These are phyloP conservation scores for Helicocarpus griseus DNA, from an alignment of 2,329 filamentous ascomycete genomes.

Conservation along the genomic window DNA sequence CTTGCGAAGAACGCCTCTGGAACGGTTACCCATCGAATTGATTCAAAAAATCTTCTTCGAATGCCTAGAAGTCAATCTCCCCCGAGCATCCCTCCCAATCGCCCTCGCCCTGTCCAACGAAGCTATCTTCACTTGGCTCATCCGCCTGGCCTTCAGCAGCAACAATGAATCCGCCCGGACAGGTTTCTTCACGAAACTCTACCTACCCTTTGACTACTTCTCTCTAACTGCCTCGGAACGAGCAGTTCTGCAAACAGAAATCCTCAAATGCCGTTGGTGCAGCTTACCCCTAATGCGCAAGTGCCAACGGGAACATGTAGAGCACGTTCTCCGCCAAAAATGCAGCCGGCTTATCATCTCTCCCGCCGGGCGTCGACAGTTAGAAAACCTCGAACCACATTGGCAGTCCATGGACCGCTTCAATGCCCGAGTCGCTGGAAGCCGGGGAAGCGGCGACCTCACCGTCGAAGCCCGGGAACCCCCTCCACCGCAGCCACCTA, in stretches of 20 bases:
- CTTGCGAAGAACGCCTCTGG: conserved; percentile 9
- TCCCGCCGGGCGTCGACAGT: conserved; percentile 13
- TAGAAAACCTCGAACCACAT: conserved; percentile 17
- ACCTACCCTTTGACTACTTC: conserved; percentile 29
- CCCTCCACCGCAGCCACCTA: not conserved
- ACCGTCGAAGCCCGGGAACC: conserved; percentile 16
- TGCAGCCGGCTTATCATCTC: conserved; percentile 21
- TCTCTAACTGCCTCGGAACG: conserved; percentile 20
- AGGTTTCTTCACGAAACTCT: conserved; percentile 29
- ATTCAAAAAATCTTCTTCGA: conserved; percentile 43
- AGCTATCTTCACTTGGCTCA: conserved; percentile 34
- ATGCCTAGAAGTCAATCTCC: conserved; percentile 39
- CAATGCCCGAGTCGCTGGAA: conserved; percentile 16
- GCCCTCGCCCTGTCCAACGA: conserved; percentile 30
- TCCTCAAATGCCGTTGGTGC: conserved; percentile 34
- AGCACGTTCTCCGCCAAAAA: conserved; percentile 24
- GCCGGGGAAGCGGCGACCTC: conserved; percentile 24
- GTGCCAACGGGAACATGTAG: conserved; percentile 31
- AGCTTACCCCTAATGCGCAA: conserved; percentile 28
- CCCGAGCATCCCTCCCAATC: conserved; percentile 34
- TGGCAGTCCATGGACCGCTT: conserved; percentile 17
- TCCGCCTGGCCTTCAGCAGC: conserved; percentile 35
- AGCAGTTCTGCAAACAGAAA: conserved; percentile 24
- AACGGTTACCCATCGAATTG: conserved; percentile 12
- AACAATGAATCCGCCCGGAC: conserved; percentile 21